Conservation (phyloP, 768 basidiomycete genomes). For the Boletus sensibilis region DNA sequence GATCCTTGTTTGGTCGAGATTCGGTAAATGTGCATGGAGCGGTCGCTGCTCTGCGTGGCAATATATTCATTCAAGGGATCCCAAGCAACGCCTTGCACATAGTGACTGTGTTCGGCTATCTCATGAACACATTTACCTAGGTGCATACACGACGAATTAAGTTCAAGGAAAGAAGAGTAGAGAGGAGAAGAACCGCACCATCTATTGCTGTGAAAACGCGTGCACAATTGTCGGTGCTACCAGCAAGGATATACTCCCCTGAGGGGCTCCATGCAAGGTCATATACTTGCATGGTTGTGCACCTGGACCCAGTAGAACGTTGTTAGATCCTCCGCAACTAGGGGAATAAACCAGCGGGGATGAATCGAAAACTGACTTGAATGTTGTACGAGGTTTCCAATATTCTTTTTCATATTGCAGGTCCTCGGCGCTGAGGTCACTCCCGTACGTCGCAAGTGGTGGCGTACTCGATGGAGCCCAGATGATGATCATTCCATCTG, state of each 20-base stretch:
- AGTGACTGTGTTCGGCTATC: constrained; percentile 92
- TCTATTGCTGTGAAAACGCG: constrained; percentile 75
- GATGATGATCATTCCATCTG: constrained; percentile 96
- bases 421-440: constrained; percentile 75
- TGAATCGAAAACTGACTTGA: constrained; percentile 53
- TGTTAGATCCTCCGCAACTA: constrained; percentile 2
- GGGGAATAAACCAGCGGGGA: background rate
- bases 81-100: constrained; percentile 99
- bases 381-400: constrained; percentile 87
- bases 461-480: constrained; percentile 86
- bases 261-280: constrained; percentile 97
- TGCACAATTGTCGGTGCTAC: constrained; percentile 94
- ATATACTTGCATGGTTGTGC: constrained; percentile 94
- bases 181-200: constrained; percentile 43
- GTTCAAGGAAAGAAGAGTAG: background rate
- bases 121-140: constrained; percentile 84
- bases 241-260: constrained; percentile 92
- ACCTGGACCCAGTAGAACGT: constrained; percentile 45
- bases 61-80: constrained; percentile 97
- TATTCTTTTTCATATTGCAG: constrained; percentile 89
- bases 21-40: constrained; percentile 92
- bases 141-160: background rate
- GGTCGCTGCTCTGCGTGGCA: constrained; percentile 94
- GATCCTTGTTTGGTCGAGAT: constrained; percentile 76
- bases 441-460: constrained; percentile 74